Evolutionary conservation across 1,284 basidiomycete genomes (phyloP).

Genomic region (Apiotrichum siamense): DNA sequence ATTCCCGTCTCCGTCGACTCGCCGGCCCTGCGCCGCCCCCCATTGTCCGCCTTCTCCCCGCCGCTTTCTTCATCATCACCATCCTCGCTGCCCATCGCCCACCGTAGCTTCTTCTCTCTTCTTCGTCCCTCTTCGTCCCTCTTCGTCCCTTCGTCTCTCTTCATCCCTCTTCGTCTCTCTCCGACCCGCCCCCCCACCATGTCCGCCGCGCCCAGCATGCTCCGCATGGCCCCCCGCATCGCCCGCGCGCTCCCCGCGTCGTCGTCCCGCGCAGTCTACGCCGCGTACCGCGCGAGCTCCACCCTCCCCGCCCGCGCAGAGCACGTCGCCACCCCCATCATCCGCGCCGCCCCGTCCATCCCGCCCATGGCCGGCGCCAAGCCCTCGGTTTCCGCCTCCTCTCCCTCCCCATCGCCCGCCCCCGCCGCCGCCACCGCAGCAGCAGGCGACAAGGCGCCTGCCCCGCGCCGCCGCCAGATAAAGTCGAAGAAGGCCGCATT

Average conservation of each 20-base stretch:
- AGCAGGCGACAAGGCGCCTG: conserved; percentile 3
- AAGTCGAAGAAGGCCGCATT: conserved; percentile 75
- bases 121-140: no score
- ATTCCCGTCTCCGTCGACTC: no score
- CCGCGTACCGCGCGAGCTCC: background rate
- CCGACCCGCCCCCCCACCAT: background rate
- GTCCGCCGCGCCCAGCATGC: background rate
- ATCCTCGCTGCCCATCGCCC: no score
- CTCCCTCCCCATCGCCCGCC: background rate
- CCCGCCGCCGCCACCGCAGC: conserved; percentile 1
- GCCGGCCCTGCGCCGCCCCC: no score
- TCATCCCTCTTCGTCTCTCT: background rate
- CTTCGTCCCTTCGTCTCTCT: no score
- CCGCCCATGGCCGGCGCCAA: background rate
- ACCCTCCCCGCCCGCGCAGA: conserved; percentile 8
- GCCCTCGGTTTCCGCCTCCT: background rate
- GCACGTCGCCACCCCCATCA: conserved; percentile 7
- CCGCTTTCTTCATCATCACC: no score
- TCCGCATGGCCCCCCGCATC: conserved; percentile 1
- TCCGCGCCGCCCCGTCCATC: conserved; percentile 11
- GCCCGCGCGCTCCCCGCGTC: background rate
- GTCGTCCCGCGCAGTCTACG: background rate
- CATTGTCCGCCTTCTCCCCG: no score
- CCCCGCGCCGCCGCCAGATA: conserved; percentile 42
- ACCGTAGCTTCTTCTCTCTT: no score